Percentiles rank a stretch among this genome's conserved stretches.
phyloP scores from a whole-genome alignment of 805 yeast species.

The Saccharomycopsis amapae region DNA sequence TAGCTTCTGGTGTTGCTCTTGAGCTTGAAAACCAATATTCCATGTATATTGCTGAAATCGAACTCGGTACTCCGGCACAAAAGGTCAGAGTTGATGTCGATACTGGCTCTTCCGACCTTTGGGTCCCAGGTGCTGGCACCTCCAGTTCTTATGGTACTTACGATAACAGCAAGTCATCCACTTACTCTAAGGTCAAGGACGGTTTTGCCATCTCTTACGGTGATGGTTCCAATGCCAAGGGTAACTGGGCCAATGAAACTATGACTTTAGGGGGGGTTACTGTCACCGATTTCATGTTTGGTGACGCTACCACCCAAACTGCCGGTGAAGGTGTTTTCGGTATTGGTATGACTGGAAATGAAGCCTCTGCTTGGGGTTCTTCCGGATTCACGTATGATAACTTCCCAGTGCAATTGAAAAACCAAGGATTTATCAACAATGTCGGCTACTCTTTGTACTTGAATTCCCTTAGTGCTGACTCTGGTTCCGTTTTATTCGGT shows the following conservation, averaged over 20 bases:
- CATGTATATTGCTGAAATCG: constrained; percentile 39
- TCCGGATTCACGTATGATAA: constrained; percentile 26
- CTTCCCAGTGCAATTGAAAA: constrained; percentile 29
- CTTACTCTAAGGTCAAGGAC: constrained; percentile 30
- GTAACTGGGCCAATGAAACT: constrained; percentile 45
- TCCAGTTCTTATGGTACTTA: constrained; percentile 32
- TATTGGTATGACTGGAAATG: constrained; percentile 63
- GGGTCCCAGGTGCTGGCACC: constrained; percentile 31
- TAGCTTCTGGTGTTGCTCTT: constrained; percentile 10
- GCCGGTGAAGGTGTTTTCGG: constrained; percentile 56
- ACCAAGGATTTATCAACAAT: constrained; percentile 35
- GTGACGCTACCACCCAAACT: constrained; percentile 18
- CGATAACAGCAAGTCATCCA: constrained; percentile 28
- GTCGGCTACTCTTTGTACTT: constrained; percentile 42
- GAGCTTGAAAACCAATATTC: constrained; percentile 33
- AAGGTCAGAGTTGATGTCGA: constrained; percentile 38
- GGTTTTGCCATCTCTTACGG: constrained; percentile 37
- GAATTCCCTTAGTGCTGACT: constrained; percentile 26
- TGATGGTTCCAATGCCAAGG: constrained; percentile 43
- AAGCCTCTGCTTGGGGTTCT: constrained; percentile 30
- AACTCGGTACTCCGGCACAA: constrained; percentile 33
- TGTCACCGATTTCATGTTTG: constrained; percentile 13
- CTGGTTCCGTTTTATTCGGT: constrained; percentile 37
- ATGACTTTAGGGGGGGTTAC: constrained; percentile 23
- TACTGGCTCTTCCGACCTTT: constrained; percentile 44